Percentiles rank a stretch among this genome's conserved stretches.
phyloP scores from a whole-genome alignment of 1,139 yeast genomes.

The Diutina ranongensis region DNA sequence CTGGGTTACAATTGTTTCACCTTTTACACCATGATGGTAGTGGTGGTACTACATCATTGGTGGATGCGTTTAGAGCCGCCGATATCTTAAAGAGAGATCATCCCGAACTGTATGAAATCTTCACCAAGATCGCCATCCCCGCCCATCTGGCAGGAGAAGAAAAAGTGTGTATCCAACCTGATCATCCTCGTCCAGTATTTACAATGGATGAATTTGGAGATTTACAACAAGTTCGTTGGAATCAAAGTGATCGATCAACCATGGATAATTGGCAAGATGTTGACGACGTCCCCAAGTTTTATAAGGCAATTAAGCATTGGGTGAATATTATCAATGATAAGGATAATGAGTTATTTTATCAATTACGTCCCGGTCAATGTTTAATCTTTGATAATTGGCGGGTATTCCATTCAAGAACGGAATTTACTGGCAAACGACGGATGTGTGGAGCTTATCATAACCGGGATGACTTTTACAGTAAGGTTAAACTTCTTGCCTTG shows the following conservation, averaged over 20 bases:
- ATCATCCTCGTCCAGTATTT: slow-evolving; percentile 49
- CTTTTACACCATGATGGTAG: slow-evolving; percentile 52
- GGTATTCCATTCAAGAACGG: slow-evolving; percentile 53
- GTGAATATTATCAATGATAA: slow-evolving; percentile 37
- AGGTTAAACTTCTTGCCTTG: slow-evolving; percentile 39
- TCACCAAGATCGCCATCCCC: slow-evolving; percentile 45
- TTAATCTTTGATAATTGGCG: slow-evolving; percentile 72
- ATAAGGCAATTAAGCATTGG: slow-evolving; percentile 52
- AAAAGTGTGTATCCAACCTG: slow-evolving; percentile 55
- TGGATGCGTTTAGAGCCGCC: slow-evolving; percentile 62
- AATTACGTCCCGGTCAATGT: slow-evolving; percentile 57
- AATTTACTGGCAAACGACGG: slow-evolving; percentile 58
- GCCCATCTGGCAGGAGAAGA: slow-evolving; percentile 75
- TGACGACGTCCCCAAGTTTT: slow-evolving; percentile 43
- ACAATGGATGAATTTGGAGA: slow-evolving; percentile 43
- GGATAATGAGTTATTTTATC: slow-evolving; percentile 45
- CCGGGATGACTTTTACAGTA: slow-evolving; percentile 57
- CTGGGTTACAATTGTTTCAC: slow-evolving; percentile 66
- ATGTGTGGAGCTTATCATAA: slow-evolving; percentile 71
- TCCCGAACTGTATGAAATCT: slow-evolving; percentile 45
- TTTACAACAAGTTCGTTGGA: slow-evolving; percentile 62
- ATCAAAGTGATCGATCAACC: slow-evolving; percentile 61
- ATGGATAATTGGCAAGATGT: slow-evolving; percentile 49
- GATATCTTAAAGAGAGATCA: slow-evolving; percentile 30
- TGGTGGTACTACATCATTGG: slow-evolving; percentile 67